Conservation (phyloP, 2,329 filamentous ascomycete genomes). For the Colletotrichum cordylinicola region DNA sequence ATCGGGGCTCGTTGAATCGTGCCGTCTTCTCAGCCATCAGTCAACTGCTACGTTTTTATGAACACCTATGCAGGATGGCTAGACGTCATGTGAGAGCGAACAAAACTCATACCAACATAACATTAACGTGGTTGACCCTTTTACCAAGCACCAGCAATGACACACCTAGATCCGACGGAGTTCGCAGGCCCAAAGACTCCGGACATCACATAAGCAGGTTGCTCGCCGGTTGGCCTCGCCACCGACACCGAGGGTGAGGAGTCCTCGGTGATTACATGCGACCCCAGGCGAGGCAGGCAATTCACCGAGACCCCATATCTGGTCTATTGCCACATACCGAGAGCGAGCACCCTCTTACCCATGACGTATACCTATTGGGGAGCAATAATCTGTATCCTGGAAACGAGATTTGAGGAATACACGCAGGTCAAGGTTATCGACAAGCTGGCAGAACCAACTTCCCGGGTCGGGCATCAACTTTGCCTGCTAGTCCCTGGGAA, state of each 20-base stretch:
- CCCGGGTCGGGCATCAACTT: background rate
- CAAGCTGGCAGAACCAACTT: background rate
- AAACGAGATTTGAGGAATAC: background rate
- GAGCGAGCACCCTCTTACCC: background rate
- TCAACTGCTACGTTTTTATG: background rate
- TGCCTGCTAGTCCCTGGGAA: background rate
- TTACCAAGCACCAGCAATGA: background rate
- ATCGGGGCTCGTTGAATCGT: fast-evolving
- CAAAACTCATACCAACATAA: background rate
- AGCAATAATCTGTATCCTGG: background rate
- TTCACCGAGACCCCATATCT: background rate
- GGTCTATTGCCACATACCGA: background rate
- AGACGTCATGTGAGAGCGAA: background rate
- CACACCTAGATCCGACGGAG: background rate
- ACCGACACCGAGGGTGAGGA: background rate
- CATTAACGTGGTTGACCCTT: background rate
- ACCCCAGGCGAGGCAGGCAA: background rate
- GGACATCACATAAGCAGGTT: background rate
- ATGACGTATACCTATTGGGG: background rate
- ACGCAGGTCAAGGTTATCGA: background rate
- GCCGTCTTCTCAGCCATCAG: background rate
- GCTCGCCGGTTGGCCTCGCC: background rate
- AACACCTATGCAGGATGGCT: background rate
- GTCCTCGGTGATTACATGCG: background rate
- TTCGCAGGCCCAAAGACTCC: background rate